Conservation (phyloP, 2,329 filamentous ascomycete species). For the Xylariaceae sp. region DNA sequence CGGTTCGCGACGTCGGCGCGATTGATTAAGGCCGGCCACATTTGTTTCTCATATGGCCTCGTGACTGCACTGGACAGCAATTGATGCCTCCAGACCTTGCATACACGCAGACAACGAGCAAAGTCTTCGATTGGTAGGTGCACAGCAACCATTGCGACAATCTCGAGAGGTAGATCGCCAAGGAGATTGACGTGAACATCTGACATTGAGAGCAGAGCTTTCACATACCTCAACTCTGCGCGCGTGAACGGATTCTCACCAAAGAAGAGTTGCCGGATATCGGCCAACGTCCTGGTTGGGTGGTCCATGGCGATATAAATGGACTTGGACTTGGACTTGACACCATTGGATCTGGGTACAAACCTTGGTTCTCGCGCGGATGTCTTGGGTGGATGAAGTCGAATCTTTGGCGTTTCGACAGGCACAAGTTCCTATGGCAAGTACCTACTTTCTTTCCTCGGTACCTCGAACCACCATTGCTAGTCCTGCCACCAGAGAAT, state of each 20-base stretch:
- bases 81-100: constrained; percentile 24
- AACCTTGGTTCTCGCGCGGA: too few relatives aligned
- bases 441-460: too few relatives aligned
- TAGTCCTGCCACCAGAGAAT: too few relatives aligned
- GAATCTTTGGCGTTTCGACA: too few relatives aligned
- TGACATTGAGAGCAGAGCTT: constrained; percentile 15
- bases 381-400: too few relatives aligned
- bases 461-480: too few relatives aligned
- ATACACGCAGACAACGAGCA: constrained; percentile 23
- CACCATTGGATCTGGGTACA: too few relatives aligned
- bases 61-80: constrained; percentile 22
- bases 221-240: constrained; percentile 23
- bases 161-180: constrained; percentile 24
- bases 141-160: constrained; percentile 18
- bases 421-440: too few relatives aligned
- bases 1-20: not conserved
- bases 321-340: not conserved
- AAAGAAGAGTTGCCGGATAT: constrained; percentile 15
- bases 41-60: constrained; percentile 3
- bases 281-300: constrained; percentile 1
- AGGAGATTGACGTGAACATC: constrained; percentile 16
- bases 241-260: constrained; percentile 6
- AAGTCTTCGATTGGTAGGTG: constrained; percentile 18
- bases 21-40: constrained; percentile 20
- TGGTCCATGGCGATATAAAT: not conserved